A percentile compares a stretch with the other conserved stretches of the same genome.
Conservation (phyloP, 768 basidiomycete species). For the Lactarius akahatsu region DNA sequence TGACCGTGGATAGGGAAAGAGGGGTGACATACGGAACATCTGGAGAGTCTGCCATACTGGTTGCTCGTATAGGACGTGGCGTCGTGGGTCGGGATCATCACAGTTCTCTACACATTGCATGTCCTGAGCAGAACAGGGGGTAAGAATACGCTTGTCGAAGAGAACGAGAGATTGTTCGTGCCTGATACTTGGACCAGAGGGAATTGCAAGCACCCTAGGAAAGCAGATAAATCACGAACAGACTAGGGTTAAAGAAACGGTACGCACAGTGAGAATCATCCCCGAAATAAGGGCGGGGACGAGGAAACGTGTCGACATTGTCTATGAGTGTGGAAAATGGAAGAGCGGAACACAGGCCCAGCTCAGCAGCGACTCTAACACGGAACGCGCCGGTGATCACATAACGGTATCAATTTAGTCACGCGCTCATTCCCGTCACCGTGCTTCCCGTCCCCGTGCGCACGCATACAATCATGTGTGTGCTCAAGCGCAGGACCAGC, state of each 20-base stretch:
- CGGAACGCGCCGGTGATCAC: not conserved
- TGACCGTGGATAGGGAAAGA: constrained; percentile 18
- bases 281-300: constrained; percentile 82
- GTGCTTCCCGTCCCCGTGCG: too few species aligned
- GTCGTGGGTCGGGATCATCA: constrained; percentile 54
- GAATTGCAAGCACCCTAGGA: constrained; percentile 75
- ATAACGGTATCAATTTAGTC: not conserved
- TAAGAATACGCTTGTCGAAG: constrained; percentile 3
- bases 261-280: constrained; percentile 85
- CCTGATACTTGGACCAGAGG: constrained; percentile 84
- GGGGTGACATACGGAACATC: constrained; percentile 71
- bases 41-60: constrained; percentile 92
- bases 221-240: constrained; percentile 15
- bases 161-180: constrained; percentile 31
- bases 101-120: constrained; percentile 99
- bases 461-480: too few species aligned
- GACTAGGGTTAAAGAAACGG: not conserved
- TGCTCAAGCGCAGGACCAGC: too few species aligned
- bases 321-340: not conserved
- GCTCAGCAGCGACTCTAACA: too few species aligned
- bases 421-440: too few species aligned
- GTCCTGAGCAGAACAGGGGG: constrained; percentile 49
- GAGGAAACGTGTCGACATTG: constrained; percentile 67
- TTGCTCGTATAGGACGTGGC: constrained; percentile 83
- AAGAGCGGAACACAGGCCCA: not conserved